phyloP scores from a whole-genome alignment of 305 asterid genomes.

The Solanum hybrid region DNA sequence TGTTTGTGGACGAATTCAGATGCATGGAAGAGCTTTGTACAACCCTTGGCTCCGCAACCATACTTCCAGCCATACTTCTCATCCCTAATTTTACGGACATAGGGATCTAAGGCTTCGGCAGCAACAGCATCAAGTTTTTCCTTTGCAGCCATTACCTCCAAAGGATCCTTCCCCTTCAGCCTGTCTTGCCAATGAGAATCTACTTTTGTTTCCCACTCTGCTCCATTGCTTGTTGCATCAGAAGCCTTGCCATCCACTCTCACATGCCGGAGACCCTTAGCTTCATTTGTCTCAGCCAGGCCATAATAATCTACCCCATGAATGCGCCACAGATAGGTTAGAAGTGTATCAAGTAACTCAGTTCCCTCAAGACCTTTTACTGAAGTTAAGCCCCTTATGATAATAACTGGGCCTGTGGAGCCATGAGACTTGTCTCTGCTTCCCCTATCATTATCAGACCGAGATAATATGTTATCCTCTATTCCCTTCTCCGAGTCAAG shows the following conservation, averaged over 20 bases:
- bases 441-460: slow-evolving; percentile 72
- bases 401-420: slow-evolving; percentile 87
- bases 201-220: slow-evolving; percentile 78
- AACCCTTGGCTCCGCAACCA: slow-evolving; percentile 99
- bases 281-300: slow-evolving; percentile 67
- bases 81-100: slow-evolving; percentile 94
- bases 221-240: slow-evolving; percentile 40
- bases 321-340: slow-evolving; percentile 96
- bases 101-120: slow-evolving; percentile 82
- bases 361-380: slow-evolving; percentile 92
- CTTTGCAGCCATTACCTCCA: slow-evolving; percentile 86
- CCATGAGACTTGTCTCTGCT: slow-evolving; percentile 81
- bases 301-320: slow-evolving; percentile 98
- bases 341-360: slow-evolving; percentile 88
- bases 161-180: slow-evolving; percentile 80
- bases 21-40: slow-evolving; percentile 98
- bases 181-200: slow-evolving; percentile 87
- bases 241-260: slow-evolving; percentile 55
- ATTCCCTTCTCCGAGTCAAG: slow-evolving; percentile 88
- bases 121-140: slow-evolving; percentile 94
- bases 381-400: slow-evolving; percentile 64
- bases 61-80: slow-evolving; percentile 99
- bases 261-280: slow-evolving; percentile 84
- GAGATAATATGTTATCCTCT: slow-evolving; percentile 71
- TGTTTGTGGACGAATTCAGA: slow-evolving; percentile 91